These are phyloP conservation scores for Pyrenophora graminea DNA, from an alignment of 2,329 filamentous ascomycete genomes.

Conservation along the genomic window DNA sequence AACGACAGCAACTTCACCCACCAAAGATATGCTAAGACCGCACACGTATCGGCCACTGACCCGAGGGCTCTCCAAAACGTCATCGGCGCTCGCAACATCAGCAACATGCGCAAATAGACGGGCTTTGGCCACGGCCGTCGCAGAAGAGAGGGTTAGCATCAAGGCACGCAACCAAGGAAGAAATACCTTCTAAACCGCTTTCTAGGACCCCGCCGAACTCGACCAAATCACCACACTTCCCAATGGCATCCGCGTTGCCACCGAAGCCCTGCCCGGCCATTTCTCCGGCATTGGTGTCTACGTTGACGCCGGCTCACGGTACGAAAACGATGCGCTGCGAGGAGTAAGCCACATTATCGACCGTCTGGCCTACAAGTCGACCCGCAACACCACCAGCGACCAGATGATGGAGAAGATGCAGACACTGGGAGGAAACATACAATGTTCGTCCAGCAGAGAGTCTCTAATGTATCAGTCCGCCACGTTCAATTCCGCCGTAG, in stretches of 20 bases:
- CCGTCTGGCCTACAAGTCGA: constrained; percentile 90
- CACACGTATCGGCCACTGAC: constrained; percentile 35
- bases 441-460: constrained; percentile 93
- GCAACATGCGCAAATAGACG: constrained; percentile 29
- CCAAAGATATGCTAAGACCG: constrained; percentile 39
- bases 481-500: constrained; percentile 92
- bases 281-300: constrained; percentile 96
- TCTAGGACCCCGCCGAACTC: constrained; percentile 79
- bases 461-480: constrained; percentile 99
- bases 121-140: constrained; percentile 36
- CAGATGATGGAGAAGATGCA: constrained; percentile 88
- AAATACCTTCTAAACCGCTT: constrained; percentile 10
- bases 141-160: constrained; percentile 42
- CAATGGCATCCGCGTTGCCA: constrained; percentile 93
- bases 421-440: constrained; percentile 89
- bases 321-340: constrained; percentile 81
- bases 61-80: constrained; percentile 29
- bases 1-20: constrained; percentile 5
- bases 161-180: constrained; percentile 4
- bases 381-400: constrained; percentile 71
- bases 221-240: constrained; percentile 85
- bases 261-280: constrained; percentile 89
- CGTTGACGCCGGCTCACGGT: constrained; percentile 91
- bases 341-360: constrained; percentile 97
- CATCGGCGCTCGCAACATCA: constrained; percentile 22